Conservation (phyloP, 305 asterid genomes). For the Fraxinus floribunda region DNA sequence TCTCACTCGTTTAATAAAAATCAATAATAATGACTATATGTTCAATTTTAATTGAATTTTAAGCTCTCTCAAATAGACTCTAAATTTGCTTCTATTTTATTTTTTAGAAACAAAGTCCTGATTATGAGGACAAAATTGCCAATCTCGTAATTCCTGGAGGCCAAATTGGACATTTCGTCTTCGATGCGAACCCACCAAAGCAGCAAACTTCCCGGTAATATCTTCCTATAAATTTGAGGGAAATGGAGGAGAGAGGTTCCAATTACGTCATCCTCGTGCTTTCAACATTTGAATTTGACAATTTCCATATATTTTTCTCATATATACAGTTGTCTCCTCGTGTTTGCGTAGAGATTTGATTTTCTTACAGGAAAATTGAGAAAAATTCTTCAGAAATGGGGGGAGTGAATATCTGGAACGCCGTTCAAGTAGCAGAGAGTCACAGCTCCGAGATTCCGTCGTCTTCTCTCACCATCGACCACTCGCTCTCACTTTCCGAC, state of each 20-base stretch:
- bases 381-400: slow-evolving; percentile 35
- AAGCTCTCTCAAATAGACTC: too few relatives aligned
- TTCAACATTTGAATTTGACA: slow-evolving; percentile 1
- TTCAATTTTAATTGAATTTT: too few relatives aligned
- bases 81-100: too few relatives aligned
- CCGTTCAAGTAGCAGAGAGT: slow-evolving; percentile 67
- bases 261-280: neutral
- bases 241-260: neutral
- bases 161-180: neutral
- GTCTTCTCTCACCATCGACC: slow-evolving; percentile 66
- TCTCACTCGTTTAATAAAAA: too few relatives aligned
- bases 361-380: neutral
- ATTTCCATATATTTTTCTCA: neutral
- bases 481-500: slow-evolving; percentile 65
- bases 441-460: slow-evolving; percentile 62
- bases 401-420: slow-evolving; percentile 66
- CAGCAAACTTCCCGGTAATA: slow-evolving; percentile 5
- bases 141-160: neutral
- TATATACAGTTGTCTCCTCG: neutral
- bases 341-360: neutral
- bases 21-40: too few relatives aligned
- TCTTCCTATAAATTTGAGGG: neutral
- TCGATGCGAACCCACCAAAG: neutral
- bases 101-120: too few relatives aligned
- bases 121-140: neutral